Base-by-base conservation (phyloP, 192 early-diverging fungal species). In the Entophlyctis helioformis region DNA sequence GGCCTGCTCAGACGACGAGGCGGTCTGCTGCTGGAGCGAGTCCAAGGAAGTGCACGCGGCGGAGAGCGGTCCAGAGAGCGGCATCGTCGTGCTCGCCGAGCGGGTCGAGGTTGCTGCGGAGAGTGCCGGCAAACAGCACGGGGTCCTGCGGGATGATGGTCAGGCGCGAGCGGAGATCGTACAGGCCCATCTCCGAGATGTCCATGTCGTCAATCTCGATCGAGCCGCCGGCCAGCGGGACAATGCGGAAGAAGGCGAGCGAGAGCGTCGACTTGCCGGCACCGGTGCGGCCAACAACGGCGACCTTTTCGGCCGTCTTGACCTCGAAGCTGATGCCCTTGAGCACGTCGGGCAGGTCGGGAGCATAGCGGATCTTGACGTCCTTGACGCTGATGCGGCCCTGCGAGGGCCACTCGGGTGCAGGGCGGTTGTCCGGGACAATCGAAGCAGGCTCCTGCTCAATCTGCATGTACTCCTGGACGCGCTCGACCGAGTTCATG, bases 101-200 rank as follows among this genome's bases (percentile, higher is more conserved):
- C 1, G 87, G 87, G 45, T 95, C 89, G 45, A 92, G 55, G 53
- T 92, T 92, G 22, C 67, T 66, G 7, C 89, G 69, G 36, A 89
- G 61, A 0, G 76, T 69, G 27, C 81, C 81, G 3, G 63, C 56
- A 60, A 84, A 84, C 24, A 84, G 49, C 5, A 78, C 64, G 3
- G 78, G 72, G 46, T 83, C 69, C 36, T 75, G 72, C 23, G 72
- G 67, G 47, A 75, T 69, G 32, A 71, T 68, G 1, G 65, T 68
- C 4, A 75, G 29, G 48, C 60, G 39, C 52, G 72, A 46, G 62
- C 81, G 38, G 52, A 76, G 69, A 46, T 76, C 80, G 31, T 39
- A 54, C 20, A 69, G 56, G 2, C 82, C 85, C 10, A 87, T 56
- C 6, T 64, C 50, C 1, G 60, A 50, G 33, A 84, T 84, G 48